Conservation (phyloP, 139 green algal genomes). For the Chlamydomonas urium region DNA sequence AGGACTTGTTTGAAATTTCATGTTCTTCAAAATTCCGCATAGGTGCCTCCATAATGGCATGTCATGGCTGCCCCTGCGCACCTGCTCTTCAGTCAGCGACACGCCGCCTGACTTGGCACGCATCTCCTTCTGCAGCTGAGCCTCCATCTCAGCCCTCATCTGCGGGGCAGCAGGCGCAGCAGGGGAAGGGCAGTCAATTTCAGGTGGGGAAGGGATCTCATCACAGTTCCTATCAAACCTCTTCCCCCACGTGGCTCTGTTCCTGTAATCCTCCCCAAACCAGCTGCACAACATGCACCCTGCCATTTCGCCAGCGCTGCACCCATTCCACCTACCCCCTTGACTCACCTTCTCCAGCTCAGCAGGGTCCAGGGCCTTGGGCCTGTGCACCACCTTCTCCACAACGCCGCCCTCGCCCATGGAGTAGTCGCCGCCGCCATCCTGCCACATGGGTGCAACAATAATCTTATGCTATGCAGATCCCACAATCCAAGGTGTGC, state of each 20-base stretch:
- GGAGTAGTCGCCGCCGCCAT: constrained; percentile 9
- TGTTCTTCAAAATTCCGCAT: too few species aligned
- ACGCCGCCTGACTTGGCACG: not conserved
- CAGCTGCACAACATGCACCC: too few species aligned
- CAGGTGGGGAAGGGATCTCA: not conserved
- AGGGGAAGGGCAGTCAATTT: constrained; percentile 1
- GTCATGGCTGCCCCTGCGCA: too few species aligned
- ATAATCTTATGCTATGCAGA: too few species aligned
- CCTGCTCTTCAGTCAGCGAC: not conserved
- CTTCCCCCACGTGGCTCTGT: too few species aligned
- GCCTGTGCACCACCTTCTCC: constrained; percentile 43
- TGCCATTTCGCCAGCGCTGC: constrained; percentile 25
- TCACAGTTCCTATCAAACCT: too few species aligned
- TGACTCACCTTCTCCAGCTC: constrained; percentile 47
- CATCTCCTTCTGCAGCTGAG: constrained; percentile 44
- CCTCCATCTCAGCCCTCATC: constrained; percentile 57
- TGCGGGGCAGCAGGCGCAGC: constrained; percentile 13
- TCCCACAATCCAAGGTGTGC: not conserved
- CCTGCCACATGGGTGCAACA: too few species aligned
- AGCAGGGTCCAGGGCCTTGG: constrained; percentile 42
- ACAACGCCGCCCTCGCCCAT: constrained; percentile 27
- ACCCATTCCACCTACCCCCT: constrained; percentile 39
- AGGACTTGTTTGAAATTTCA: too few species aligned
- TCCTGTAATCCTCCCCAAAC: too few species aligned
- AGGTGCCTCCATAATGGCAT: too few species aligned